Evolutionary conservation across 257 asterid genomes (phyloP).

Genomic region (Nicotiana undulata): DNA sequence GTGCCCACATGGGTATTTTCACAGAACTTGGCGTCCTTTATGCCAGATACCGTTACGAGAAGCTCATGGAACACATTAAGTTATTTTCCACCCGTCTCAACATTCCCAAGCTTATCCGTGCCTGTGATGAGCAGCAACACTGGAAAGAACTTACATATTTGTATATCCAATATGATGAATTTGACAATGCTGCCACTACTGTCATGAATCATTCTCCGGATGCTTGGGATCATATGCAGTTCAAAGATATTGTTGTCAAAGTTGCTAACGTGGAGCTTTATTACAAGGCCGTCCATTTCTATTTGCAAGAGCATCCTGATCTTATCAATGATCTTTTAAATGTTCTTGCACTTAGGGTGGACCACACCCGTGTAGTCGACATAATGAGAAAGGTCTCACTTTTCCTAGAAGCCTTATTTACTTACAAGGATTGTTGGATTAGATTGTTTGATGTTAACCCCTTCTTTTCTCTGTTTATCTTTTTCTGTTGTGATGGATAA

Average conservation of each 20-base stretch:
- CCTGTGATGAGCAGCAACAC: slow-evolving; percentile 99
- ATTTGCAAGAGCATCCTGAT: slow-evolving; percentile 98
- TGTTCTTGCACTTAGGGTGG: slow-evolving; percentile 97
- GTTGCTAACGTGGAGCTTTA: slow-evolving; percentile 98
- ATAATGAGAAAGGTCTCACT: slow-evolving; percentile 83
- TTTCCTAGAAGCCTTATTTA: slow-evolving; percentile 3
- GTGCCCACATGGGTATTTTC: slow-evolving; percentile 99
- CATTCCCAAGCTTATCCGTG: slow-evolving; percentile 95
- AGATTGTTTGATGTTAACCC: slow-evolving; percentile 4
- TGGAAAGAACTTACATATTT: slow-evolving; percentile 94
- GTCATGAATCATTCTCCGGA: slow-evolving; percentile 99
- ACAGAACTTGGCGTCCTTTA: slow-evolving; percentile 97
- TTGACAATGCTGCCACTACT: slow-evolving; percentile 97
- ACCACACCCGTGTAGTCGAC: slow-evolving; percentile 97
- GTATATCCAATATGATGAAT: slow-evolving; percentile 93
- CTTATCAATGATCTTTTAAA: slow-evolving; percentile 90
- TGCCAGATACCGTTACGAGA: slow-evolving; percentile 98
- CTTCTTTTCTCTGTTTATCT: slow-evolving; percentile 11
- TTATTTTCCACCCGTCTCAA: slow-evolving; percentile 92
- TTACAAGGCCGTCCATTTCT: slow-evolving; percentile 99
- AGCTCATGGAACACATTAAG: slow-evolving; percentile 99
- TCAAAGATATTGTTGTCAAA: slow-evolving; percentile 91
- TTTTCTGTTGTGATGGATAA: slow-evolving; percentile 16
- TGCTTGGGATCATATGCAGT: slow-evolving; percentile 99
- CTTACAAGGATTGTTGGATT: not conserved